A percentile compares a stretch with the other conserved stretches of the same genome.
Conservation (phyloP, 1,284 basidiomycete genomes). For the Heterobasidion occidentale region DNA sequence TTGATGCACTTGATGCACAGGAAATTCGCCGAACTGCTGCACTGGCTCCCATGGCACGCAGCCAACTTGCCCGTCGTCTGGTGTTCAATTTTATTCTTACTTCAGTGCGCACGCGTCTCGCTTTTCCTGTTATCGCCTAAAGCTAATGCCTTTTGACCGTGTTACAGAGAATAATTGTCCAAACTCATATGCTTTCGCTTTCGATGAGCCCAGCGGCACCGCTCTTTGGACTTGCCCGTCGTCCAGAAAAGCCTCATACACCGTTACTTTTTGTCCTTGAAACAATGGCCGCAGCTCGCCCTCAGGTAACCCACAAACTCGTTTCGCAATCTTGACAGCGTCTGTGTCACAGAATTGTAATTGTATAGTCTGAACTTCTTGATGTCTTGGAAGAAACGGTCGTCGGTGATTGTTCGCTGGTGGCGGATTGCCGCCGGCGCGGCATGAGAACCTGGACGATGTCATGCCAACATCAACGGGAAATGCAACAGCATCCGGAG, state of each 20-base stretch:
- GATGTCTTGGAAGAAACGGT: no score
- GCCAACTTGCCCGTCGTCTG: slow-evolving; percentile 42
- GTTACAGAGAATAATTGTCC: not conserved
- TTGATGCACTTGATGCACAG: slow-evolving; percentile 14
- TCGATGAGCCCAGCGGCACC: slow-evolving; percentile 19
- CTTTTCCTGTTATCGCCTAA: slow-evolving; percentile 42
- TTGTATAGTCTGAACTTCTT: no score
- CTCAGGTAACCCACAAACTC: no score
- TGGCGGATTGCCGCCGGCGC: no score
- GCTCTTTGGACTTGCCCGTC: slow-evolving; percentile 17
- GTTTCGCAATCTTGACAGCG: no score
- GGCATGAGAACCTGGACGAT: no score
- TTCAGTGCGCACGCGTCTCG: slow-evolving; percentile 37
- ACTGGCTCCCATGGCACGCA: slow-evolving; percentile 41
- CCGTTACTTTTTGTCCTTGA: slow-evolving; percentile 22
- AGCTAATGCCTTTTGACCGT: slow-evolving; percentile 22
- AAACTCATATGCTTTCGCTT: slow-evolving; percentile 20
- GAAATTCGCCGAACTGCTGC: slow-evolving; percentile 48
- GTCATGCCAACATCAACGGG: no score
- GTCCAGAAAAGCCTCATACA: slow-evolving; percentile 12
- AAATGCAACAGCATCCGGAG: no score
- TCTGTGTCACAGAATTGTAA: no score
- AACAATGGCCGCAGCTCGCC: no score
- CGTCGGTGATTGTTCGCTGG: no score
- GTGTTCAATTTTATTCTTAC: slow-evolving; percentile 42